Evolutionary conservation across 2,329 filamentous ascomycete genomes (phyloP).

Genomic region (Diaporthe australafricana): DNA sequence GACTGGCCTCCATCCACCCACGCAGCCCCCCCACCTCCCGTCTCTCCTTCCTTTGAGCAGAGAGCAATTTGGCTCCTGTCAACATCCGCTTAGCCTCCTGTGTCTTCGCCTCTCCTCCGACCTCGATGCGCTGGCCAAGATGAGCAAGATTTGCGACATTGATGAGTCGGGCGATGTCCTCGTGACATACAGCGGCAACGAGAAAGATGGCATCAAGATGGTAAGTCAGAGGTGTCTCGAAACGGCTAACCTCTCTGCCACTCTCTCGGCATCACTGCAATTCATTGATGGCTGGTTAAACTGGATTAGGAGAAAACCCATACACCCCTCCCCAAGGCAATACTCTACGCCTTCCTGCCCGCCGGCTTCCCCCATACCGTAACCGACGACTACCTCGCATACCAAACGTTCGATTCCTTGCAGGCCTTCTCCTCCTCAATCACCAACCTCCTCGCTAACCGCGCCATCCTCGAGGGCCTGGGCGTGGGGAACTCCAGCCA

Average conservation of each 20-base stretch:
- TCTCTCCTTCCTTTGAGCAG: not conserved
- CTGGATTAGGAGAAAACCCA: constrained; percentile 48
- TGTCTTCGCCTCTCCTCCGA: not conserved
- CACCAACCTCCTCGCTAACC: constrained; percentile 80
- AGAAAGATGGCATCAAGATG: constrained; percentile 41
- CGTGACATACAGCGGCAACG: constrained; percentile 46
- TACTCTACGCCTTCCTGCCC: constrained; percentile 82
- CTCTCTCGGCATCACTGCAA: not conserved
- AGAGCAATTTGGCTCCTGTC: not conserved
- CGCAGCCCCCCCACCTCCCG: too few relatives aligned
- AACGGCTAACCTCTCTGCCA: not conserved
- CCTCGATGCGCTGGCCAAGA: constrained; percentile 35
- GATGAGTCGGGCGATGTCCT: constrained; percentile 52
- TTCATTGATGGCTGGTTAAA: not conserved
- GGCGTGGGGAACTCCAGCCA: constrained; percentile 85
- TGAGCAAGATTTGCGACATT: constrained; percentile 50
- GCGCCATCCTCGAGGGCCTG: constrained; percentile 83
- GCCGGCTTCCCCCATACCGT: constrained; percentile 91
- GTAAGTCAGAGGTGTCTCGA: constrained; percentile 38
- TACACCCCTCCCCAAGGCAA: constrained; percentile 50
- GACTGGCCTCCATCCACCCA: not conserved
- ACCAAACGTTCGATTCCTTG: constrained; percentile 77
- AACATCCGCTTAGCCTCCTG: not conserved
- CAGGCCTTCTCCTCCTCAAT: constrained; percentile 89
- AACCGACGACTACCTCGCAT: constrained; percentile 84